Conservation (phyloP, 306 rosid genomes). For the Acacia confusa region DNA sequence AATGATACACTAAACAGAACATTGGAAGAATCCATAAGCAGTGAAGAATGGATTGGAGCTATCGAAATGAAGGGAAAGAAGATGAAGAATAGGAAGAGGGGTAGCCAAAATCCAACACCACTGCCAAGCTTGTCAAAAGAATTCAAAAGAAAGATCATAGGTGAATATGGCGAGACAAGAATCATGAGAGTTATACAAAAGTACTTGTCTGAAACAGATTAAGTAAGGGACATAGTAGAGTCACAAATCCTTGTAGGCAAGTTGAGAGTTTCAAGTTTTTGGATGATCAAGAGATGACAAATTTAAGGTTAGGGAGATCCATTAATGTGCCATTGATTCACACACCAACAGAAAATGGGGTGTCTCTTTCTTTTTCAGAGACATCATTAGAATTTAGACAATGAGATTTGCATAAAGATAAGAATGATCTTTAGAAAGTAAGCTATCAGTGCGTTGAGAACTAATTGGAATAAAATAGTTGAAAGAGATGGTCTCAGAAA, state of each 20-base stretch:
- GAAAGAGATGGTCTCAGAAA: background rate
- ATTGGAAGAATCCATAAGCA: background rate
- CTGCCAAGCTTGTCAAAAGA: background rate
- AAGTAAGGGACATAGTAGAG: background rate
- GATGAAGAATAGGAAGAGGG: background rate
- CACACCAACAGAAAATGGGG: background rate
- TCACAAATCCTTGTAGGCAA: background rate
- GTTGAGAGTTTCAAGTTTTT: background rate
- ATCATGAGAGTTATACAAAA: background rate
- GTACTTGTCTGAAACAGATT: background rate
- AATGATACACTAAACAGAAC: background rate
- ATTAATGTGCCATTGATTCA: background rate
- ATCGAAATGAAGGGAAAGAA: background rate
- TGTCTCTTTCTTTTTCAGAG: background rate
- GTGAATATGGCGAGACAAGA: background rate
- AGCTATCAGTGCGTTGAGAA: background rate
- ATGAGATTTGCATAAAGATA: background rate
- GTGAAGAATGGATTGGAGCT: background rate
- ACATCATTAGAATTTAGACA: background rate
- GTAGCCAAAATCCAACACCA: background rate
- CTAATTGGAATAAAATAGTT: background rate
- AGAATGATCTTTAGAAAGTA: background rate
- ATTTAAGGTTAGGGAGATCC: rapidly evolving
- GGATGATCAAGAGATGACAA: background rate
- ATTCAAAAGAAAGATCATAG: background rate